phyloP scores from a whole-genome alignment of 768 basidiomycete species.

The Boletus sp. region DNA sequence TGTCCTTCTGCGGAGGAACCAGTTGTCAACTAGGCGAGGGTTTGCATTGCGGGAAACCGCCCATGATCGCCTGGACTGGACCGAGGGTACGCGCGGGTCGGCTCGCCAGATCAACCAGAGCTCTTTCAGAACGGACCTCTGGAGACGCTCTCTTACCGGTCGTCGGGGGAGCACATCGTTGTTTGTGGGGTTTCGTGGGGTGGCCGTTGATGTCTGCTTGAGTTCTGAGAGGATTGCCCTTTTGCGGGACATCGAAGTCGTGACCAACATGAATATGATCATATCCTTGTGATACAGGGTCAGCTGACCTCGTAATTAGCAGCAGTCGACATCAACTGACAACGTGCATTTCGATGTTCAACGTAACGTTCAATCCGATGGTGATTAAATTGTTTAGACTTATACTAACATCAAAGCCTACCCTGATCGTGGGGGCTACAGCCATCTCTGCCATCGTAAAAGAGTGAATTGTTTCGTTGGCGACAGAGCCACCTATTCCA shows the following conservation, averaged over 20 bases:
- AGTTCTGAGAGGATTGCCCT: neutral
- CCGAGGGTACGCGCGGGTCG: conserved; percentile 28
- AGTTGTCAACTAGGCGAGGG: conserved; percentile 19
- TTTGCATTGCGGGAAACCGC: conserved; percentile 20
- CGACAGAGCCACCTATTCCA: neutral
- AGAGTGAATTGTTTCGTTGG: neutral
- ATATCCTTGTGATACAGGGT: neutral
- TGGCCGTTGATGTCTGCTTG: neutral
- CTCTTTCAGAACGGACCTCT: conserved; percentile 14
- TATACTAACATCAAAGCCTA: neutral
- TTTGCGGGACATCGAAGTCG: conserved; percentile 12
- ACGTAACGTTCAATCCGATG: too few species aligned
- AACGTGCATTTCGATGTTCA: neutral
- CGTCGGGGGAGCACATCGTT: conserved; percentile 1
- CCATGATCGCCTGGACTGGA: conserved; percentile 27
- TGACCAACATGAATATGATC: neutral
- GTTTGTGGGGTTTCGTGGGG: neutral
- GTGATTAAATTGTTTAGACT: neutral
- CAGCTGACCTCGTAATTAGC: conserved; percentile 10
- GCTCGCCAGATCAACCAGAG: conserved; percentile 31
- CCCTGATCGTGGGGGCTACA: neutral
- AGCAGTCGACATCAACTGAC: neutral
- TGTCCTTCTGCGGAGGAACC: conserved; percentile 26
- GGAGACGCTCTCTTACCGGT: conserved; percentile 10
- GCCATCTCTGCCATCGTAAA: neutral